phyloP scores from a whole-genome alignment of 371 early-diverging fungal species.

The Mucor velutinosus region DNA sequence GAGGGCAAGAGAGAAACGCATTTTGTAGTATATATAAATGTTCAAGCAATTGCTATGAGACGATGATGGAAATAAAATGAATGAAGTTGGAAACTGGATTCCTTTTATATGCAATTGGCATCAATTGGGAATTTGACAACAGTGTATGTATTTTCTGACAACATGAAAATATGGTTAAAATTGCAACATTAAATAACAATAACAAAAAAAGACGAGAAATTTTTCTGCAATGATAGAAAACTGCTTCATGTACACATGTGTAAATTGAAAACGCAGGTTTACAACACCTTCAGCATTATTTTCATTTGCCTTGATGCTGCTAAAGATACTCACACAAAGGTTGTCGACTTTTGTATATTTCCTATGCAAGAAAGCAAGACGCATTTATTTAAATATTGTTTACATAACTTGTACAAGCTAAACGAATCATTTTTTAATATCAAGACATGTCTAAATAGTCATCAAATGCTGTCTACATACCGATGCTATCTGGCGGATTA shows the following conservation, averaged over 20 bases:
- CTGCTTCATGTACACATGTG: neutral
- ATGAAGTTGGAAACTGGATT: neutral
- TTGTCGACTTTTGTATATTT: neutral
- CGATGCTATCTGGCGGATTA: neutral
- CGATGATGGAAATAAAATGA: neutral
- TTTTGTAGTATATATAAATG: conserved; percentile 2
- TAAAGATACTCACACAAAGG: neutral
- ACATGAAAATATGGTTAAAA: neutral
- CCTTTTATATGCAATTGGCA: neutral
- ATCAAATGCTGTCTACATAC: conserved; percentile 5
- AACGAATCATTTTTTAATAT: neutral
- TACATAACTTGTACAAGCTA: neutral
- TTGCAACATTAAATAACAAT: conserved; percentile 7
- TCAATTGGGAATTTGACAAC: conserved; percentile 12
- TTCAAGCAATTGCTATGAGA: neutral
- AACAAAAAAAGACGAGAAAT: neutral
- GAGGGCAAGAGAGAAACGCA: conserved; percentile 28
- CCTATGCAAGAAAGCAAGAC: neutral
- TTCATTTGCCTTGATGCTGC: neutral
- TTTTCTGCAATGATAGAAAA: neutral
- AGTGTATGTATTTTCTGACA: neutral
- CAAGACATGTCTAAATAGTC: neutral
- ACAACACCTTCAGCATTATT: neutral
- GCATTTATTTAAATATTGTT: neutral
- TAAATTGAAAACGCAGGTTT: neutral